phyloP scores from a whole-genome alignment of 371 early-diverging fungal species.

The Mortierella sp. region DNA sequence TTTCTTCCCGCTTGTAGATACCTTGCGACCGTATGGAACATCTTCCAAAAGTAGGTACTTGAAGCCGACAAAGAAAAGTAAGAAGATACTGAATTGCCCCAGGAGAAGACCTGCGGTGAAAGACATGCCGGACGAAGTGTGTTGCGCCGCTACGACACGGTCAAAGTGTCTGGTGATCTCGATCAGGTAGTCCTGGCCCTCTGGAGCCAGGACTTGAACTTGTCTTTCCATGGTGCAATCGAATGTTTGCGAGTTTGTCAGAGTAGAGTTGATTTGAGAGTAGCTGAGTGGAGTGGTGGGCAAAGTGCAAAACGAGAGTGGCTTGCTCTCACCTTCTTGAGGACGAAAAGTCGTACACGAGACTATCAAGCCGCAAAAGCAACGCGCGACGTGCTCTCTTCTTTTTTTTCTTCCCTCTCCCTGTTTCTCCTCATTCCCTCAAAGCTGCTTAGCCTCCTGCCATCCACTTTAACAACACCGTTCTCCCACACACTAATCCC shows the following conservation, averaged over 20 bases:
- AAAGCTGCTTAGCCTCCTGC: no score
- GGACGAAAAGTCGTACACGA: no score
- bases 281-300: not conserved
- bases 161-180: conserved; percentile 40
- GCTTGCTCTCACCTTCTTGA: no score
- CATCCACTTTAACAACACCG: no score
- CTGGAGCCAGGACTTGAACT: conserved; percentile 35
- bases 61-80: conserved; percentile 65
- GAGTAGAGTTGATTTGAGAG: not conserved
- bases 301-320: no score
- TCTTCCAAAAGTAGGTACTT: conserved; percentile 73
- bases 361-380: no score
- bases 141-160: conserved; percentile 14
- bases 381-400: not conserved
- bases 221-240: conserved; percentile 25
- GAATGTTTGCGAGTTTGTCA: no score
- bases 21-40: conserved; percentile 60
- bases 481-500: conserved; percentile 2
- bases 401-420: not conserved
- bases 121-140: conserved; percentile 52
- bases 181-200: conserved; percentile 39
- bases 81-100: conserved; percentile 68
- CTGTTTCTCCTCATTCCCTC: no score
- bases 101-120: conserved; percentile 70
- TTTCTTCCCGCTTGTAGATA: not conserved